A percentile compares a stretch with the other conserved stretches of the same genome.
Conservation (phyloP, 495 filamentous ascomycete species). For the Aspergillus nanangensis region DNA sequence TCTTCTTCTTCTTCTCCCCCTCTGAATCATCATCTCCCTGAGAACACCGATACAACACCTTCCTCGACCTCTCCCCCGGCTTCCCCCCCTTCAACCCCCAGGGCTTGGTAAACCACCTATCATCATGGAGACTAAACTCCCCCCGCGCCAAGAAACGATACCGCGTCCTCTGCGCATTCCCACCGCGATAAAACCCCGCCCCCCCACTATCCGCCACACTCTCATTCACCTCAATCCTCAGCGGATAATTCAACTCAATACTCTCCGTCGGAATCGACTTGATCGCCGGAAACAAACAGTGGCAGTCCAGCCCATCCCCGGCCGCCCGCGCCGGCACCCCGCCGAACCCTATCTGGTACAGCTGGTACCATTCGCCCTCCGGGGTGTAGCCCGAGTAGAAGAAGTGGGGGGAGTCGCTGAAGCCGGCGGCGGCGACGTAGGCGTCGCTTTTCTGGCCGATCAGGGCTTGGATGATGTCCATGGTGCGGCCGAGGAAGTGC, state of each 20-base stretch:
- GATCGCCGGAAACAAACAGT: slow-evolving; percentile 49
- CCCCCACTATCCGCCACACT: slow-evolving; percentile 46
- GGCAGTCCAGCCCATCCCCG: slow-evolving; percentile 47
- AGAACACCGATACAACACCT: slow-evolving; percentile 37
- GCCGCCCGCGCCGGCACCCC: slow-evolving; percentile 44
- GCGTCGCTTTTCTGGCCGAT: slow-evolving; percentile 42
- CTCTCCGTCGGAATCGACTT: slow-evolving; percentile 48
- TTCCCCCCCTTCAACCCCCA: slow-evolving; percentile 46
- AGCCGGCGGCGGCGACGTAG: slow-evolving; percentile 45
- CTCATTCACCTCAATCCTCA: slow-evolving; percentile 46
- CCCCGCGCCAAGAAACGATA: slow-evolving; percentile 44
- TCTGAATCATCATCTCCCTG: too few relatives aligned
- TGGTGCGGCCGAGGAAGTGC: slow-evolving; percentile 39
- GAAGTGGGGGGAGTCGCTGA: slow-evolving; percentile 48
- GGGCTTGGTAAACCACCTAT: slow-evolving; percentile 49
- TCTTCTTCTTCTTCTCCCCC: too few relatives aligned
- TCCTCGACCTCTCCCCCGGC: slow-evolving; percentile 39
- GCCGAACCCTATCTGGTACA: slow-evolving; percentile 50
- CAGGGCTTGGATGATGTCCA: slow-evolving; percentile 47
- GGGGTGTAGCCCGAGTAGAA: slow-evolving; percentile 49
- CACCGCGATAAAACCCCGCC: slow-evolving; percentile 42
- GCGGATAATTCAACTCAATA: slow-evolving; percentile 46
- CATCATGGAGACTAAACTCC: slow-evolving; percentile 46
- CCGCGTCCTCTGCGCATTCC: slow-evolving; percentile 43
- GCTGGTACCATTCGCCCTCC: slow-evolving; percentile 45